phyloP scores from a whole-genome alignment of 192 early-diverging fungal genomes.

The Ambispora gerdemannii region DNA sequence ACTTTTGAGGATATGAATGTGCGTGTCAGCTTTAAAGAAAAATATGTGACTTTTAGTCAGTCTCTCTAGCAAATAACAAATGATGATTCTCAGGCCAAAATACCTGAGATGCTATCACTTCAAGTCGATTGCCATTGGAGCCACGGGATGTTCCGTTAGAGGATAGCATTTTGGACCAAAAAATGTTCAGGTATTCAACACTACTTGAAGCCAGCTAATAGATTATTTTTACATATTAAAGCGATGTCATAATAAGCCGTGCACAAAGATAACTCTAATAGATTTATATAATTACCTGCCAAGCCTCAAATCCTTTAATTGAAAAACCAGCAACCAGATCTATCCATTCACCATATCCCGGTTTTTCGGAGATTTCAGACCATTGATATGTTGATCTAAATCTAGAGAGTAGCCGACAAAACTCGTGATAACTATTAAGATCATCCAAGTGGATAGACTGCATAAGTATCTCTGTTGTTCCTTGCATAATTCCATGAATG shows the following conservation, averaged over 20 bases:
- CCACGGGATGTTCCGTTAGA: conserved; percentile 48
- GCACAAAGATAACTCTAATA: background rate
- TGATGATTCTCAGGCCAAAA: too few species aligned
- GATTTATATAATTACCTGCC: conserved; percentile 48
- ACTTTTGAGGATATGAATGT: conserved; percentile 52
- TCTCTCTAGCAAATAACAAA: too few species aligned
- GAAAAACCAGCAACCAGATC: conserved; percentile 62
- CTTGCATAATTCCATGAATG: conserved; percentile 67
- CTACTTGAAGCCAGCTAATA: conserved; percentile 71
- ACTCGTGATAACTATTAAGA: conserved; percentile 79
- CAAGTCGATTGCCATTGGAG: conserved; percentile 46
- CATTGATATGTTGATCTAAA: conserved; percentile 81
- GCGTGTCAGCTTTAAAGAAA: conserved; percentile 42
- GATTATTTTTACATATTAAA: too few species aligned
- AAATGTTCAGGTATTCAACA: conserved; percentile 71
- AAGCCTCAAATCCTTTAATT: conserved; percentile 57
- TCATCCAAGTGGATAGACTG: conserved; percentile 62
- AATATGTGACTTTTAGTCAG: too few species aligned
- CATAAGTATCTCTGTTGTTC: conserved; percentile 64
- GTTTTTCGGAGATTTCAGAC: conserved; percentile 72
- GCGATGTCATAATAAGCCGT: too few species aligned
- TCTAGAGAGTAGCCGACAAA: conserved; percentile 77
- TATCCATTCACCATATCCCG: conserved; percentile 66
- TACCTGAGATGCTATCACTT: conserved; percentile 51
- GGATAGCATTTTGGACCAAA: conserved; percentile 81